Evolutionary conservation across 2,329 filamentous ascomycete genomes (phyloP), one percentile per base, ranked within the genome.

Genomic region (Teratosphaeria destructans): DNA sequence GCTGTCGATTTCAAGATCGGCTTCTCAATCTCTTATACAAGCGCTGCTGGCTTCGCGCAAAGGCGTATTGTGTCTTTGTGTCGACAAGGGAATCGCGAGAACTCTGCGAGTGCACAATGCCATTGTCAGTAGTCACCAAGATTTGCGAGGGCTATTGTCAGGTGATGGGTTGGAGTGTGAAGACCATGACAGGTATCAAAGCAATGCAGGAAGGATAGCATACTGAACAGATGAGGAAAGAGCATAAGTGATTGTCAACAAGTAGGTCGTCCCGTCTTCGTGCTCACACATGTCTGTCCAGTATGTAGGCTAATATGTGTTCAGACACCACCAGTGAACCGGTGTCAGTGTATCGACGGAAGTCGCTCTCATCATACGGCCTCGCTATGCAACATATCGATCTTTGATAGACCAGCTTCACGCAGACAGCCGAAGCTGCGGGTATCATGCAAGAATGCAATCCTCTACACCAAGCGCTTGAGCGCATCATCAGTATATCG

Each of bases 391-490:
- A 56, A 56, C 43, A 49, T 19, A 49, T 32, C 7, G 29, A 32
- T 49, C 43, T 49, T 12, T n/a, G 19, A 6, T 49, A n/a, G 19
- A 49, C n/a, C 43, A n/a, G 19, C 23, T 37, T 39, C 19, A 12
- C 27, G 26, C 52, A 19, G 16, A 56, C 23, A 56, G 54, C 23
- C 29, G 23, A 43, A 35, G 23, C 23, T 43, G 54, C 32, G 54
- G 54, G 54, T 56, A 56, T 56, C 54, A n/a, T 56, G 54, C 54
- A 56, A 32, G 39, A 14, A 43, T 56, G 35, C 54, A 56, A 32
- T 56, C 54, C 54, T 56, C 54, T 56, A 56, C 54, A 49, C 43
- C 43, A 35, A 32, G 54, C 54, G 29, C 29, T 56, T 14, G 16
- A 56, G 43, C 43, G 43, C 43, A 19, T 19, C 43, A 19, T 49